phyloP scores from a whole-genome alignment of 805 yeast genomes.

The Yarrowia alimentaria region DNA sequence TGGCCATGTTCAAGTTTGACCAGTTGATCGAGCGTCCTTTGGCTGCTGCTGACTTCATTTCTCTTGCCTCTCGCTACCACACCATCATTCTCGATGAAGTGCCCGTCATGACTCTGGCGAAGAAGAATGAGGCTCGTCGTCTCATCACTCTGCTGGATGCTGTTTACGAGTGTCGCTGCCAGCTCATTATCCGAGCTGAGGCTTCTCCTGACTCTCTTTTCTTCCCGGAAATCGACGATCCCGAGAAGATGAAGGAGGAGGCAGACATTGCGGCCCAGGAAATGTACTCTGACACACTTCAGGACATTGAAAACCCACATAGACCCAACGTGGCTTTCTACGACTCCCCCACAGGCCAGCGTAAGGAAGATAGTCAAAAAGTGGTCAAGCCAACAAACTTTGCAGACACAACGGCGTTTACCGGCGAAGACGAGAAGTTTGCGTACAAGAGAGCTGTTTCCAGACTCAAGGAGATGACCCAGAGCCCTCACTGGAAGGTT shows the following conservation, averaged over 20 bases:
- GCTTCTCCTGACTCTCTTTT: slow-evolving; percentile 53
- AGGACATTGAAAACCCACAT: slow-evolving; percentile 61
- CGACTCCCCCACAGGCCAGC: slow-evolving; percentile 27
- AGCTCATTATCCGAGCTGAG: slow-evolving; percentile 53
- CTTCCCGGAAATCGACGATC: slow-evolving; percentile 52
- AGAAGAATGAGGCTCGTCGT: slow-evolving; percentile 67
- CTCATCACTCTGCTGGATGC: slow-evolving; percentile 69
- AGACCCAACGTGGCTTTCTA: slow-evolving; percentile 68
- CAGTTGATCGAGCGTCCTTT: slow-evolving; percentile 56
- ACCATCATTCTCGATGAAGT: slow-evolving; percentile 59
- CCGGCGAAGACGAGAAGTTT: slow-evolving; percentile 75
- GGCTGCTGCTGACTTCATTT: slow-evolving; percentile 69
- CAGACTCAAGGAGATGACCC: slow-evolving; percentile 60
- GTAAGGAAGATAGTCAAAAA: not conserved
- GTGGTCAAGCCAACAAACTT: slow-evolving; percentile 35
- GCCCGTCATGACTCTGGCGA: slow-evolving; percentile 54
- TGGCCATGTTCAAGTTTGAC: slow-evolving; percentile 52
- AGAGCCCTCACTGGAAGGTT: slow-evolving; percentile 51
- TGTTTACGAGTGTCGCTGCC: slow-evolving; percentile 64
- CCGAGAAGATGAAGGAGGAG: slow-evolving; percentile 35
- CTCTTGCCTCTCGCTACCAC: slow-evolving; percentile 58
- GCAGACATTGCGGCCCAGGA: slow-evolving; percentile 53
- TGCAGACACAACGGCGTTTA: slow-evolving; percentile 48
- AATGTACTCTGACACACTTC: slow-evolving; percentile 62
- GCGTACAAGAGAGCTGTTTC: slow-evolving; percentile 71